Conservation (phyloP, 1,284 basidiomycete genomes). For the Ganoderma lingzhi region DNA sequence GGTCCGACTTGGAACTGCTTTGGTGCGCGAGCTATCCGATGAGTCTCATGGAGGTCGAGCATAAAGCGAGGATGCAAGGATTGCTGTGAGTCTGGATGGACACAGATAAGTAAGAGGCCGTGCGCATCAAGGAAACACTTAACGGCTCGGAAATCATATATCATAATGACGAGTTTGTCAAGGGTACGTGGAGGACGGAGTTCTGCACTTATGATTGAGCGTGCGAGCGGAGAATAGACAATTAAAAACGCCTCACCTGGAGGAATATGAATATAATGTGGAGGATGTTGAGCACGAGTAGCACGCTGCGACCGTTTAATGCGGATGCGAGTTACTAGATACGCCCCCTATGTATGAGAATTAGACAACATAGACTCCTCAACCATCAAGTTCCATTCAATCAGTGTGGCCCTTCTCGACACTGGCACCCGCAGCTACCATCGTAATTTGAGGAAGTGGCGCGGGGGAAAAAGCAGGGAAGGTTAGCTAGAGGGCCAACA, state of each 20-base stretch:
- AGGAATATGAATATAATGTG: not conserved
- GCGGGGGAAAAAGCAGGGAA: no score
- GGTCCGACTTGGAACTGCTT: not conserved
- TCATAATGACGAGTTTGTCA: not conserved
- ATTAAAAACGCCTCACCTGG: not conserved
- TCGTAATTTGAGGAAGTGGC: no score
- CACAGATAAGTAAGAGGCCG: not conserved
- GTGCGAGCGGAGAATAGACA: no score
- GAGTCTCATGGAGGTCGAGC: conserved; percentile 4
- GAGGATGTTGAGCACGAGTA: not conserved
- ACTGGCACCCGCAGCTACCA: no score
- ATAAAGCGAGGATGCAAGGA: not conserved
- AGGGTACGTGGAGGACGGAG: not conserved
- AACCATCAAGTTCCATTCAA: no score
- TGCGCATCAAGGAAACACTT: not conserved
- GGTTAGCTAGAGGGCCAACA: no score
- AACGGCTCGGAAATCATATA: conserved; percentile 1
- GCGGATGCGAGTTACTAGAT: not conserved
- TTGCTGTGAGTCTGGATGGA: not conserved
- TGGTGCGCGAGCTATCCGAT: not conserved
- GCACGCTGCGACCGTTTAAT: not conserved
- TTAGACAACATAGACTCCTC: no score
- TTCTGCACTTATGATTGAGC: not conserved
- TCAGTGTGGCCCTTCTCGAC: no score
- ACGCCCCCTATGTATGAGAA: no score